Evolutionary conservation across 257 asterid species (phyloP).

Genomic region (Cinchona pubescens): DNA sequence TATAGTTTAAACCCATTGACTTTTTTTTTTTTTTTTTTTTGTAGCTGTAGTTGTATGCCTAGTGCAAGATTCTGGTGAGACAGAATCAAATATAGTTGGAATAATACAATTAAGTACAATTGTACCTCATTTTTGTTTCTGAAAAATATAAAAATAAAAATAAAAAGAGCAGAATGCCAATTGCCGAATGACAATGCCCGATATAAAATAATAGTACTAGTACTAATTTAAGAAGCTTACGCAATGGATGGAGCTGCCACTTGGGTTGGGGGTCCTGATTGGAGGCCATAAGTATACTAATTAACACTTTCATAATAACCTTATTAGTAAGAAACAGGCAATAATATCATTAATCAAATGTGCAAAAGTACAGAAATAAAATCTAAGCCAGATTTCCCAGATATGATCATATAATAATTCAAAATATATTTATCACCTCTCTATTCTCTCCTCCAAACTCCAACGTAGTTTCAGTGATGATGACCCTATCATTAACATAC

Average conservation of each 20-base stretch:
- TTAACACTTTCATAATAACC: background rate
- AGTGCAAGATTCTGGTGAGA: background rate
- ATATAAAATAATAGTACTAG: too few species aligned
- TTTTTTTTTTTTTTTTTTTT: too few species aligned
- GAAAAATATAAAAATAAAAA: background rate
- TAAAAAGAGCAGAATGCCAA: background rate
- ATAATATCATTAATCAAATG: conserved; percentile 8
- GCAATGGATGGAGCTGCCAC: background rate
- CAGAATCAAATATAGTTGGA: background rate
- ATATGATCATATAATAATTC: background rate
- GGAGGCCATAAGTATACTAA: background rate
- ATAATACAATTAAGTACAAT: background rate
- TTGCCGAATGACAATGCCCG: background rate
- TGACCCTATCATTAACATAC: conserved; percentile 12
- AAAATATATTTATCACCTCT: background rate
- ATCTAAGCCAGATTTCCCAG: conserved; percentile 14
- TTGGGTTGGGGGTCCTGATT: background rate
- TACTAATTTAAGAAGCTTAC: background rate
- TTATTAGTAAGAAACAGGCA: conserved; percentile 20
- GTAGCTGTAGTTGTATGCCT: too few species aligned
- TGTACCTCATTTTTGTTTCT: background rate
- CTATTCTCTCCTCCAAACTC: conserved; percentile 8
- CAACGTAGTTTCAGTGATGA: conserved; percentile 1
- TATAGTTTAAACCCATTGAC: too few species aligned
- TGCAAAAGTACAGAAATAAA: conserved; percentile 10